Conservation (phyloP, 306 rosid species). For the Cucurbita argyrosperma region DNA sequence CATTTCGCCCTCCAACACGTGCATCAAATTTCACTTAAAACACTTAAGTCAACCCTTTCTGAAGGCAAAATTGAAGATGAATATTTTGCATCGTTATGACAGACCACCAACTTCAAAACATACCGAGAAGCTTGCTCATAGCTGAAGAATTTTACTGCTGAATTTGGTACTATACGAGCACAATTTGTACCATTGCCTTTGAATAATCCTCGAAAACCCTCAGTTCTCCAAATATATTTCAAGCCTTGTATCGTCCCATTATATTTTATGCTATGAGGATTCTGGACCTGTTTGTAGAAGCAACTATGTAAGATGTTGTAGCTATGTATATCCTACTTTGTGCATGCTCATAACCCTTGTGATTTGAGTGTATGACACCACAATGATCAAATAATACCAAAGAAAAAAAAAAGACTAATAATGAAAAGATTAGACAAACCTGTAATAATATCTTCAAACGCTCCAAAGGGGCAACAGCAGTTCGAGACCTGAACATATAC, state of each 20-base stretch:
- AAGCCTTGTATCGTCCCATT: conserved; percentile 89
- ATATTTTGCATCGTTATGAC: background rate
- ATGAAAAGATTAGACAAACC: conserved; percentile 23
- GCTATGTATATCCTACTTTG: background rate
- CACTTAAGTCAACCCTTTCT: background rate
- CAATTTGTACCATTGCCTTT: conserved; percentile 97
- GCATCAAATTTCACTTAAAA: background rate
- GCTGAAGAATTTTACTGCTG: conserved; percentile 98
- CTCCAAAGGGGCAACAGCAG: conserved; percentile 97
- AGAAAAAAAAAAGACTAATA: background rate
- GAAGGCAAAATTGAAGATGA: background rate
- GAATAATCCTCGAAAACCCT: conserved; percentile 87
- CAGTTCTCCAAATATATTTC: conserved; percentile 88
- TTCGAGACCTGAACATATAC: conserved; percentile 61
- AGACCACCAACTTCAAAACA: conserved; percentile 11
- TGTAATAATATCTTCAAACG: conserved; percentile 90
- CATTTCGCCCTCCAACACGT: background rate
- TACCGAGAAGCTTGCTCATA: conserved; percentile 96
- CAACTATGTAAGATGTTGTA: background rate
- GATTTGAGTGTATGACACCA: background rate
- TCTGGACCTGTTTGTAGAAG: conserved; percentile 62
- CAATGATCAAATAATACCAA: background rate
- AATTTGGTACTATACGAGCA: conserved; percentile 93
- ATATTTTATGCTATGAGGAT: conserved; percentile 81
- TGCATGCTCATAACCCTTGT: background rate